phyloP scores from a whole-genome alignment of 345 rosid genomes.

The Rhodamnia rubescens region DNA sequence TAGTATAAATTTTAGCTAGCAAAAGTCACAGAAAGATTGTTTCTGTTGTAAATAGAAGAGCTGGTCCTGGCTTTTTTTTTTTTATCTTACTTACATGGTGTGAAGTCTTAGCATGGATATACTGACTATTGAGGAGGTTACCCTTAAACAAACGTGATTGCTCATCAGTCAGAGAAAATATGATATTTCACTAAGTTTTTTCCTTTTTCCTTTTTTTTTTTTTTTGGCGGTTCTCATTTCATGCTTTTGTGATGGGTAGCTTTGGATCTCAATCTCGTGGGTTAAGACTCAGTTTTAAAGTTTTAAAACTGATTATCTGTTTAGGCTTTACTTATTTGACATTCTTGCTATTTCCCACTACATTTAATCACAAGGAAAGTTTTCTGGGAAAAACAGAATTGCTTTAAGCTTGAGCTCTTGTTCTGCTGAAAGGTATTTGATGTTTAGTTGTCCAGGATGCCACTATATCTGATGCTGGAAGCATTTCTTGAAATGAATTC shows the following conservation, averaged over 20 bases:
- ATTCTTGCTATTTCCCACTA: not conserved
- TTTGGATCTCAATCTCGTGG: not conserved
- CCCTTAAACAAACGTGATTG: not conserved
- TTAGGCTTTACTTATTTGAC: not conserved
- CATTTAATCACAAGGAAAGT: not conserved
- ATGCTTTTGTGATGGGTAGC: not conserved
- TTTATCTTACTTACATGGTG: not conserved
- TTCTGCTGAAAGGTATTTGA: not conserved
- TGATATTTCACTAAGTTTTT: not conserved
- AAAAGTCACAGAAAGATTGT: not conserved
- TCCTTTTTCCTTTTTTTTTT: too few relatives aligned
- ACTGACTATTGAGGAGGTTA: not conserved
- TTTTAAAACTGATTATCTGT: not conserved
- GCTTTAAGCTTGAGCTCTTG: not conserved
- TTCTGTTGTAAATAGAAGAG: not conserved
- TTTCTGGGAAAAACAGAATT: not conserved
- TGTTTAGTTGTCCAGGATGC: not conserved
- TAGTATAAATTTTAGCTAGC: not conserved
- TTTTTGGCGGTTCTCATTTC: not conserved
- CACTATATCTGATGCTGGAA: not conserved
- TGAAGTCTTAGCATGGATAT: not conserved
- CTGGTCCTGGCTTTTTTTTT: not conserved
- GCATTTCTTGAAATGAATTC: not conserved
- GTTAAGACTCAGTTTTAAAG: not conserved
- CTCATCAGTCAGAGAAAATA: not conserved